Conservation (phyloP, 208 protist species). For the Leishmania lainsoni region DNA sequence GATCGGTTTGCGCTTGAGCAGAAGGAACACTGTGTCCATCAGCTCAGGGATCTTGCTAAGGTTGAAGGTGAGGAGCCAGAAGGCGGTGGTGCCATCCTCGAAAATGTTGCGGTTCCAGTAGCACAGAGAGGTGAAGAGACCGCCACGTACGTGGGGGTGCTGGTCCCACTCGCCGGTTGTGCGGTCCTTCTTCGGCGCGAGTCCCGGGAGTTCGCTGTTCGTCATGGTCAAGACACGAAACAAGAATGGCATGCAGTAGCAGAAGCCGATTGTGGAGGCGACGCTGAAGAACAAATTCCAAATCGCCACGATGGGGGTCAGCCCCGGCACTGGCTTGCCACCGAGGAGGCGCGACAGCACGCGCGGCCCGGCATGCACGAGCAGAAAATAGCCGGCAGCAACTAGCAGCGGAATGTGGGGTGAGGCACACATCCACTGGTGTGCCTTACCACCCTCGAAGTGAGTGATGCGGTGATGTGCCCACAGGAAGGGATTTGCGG, state of each 20-base stretch:
- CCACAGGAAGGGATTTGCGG: constrained; percentile 7
- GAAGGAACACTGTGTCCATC: constrained; percentile 80
- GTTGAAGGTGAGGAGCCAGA: constrained; percentile 75
- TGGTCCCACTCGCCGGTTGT: constrained; percentile 26
- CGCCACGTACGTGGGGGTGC: constrained; percentile 42
- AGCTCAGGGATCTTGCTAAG: constrained; percentile 87
- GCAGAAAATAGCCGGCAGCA: constrained; percentile 33
- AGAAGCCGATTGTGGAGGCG: constrained; percentile 59
- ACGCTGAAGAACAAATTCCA: constrained; percentile 83
- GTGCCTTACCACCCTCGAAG: constrained; percentile 34
- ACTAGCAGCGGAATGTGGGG: constrained; percentile 38
- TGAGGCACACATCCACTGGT: constrained; percentile 35
- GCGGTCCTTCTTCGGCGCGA: constrained; percentile 32
- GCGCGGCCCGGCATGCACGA: constrained; percentile 46
- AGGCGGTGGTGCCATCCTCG: constrained; percentile 50
- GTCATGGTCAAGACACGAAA: constrained; percentile 28
- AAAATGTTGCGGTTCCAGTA: constrained; percentile 49
- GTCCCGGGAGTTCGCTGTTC: constrained; percentile 30
- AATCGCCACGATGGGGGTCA: constrained; percentile 37
- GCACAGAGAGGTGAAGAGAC: constrained; percentile 60
- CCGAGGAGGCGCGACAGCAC: constrained; percentile 9
- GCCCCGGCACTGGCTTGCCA: constrained; percentile 10
- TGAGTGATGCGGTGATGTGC: constrained; percentile 20
- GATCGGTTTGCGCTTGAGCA: constrained; percentile 76
- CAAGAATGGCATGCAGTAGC: constrained; percentile 56